A percentile compares a stretch with the other conserved stretches of the same genome.
Conservation (phyloP, 73 alveolate genomes). For the Tetrahymena thermophila region DNA sequence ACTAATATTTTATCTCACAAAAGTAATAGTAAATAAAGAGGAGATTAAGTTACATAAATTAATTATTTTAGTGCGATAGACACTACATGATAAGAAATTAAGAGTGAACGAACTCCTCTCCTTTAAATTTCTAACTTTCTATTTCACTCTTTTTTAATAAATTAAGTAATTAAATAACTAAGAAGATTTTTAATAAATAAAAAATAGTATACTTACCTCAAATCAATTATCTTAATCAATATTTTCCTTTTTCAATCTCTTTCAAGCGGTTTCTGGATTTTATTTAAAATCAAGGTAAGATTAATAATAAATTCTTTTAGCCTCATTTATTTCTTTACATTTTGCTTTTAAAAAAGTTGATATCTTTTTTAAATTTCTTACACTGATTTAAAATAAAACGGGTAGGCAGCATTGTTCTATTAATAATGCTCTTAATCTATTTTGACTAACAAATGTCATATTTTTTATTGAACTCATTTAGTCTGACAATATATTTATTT, state of each 20-base stretch:
- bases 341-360: background rate
- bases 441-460: background rate
- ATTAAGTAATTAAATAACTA: background rate
- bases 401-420: background rate
- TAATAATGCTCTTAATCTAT: background rate
- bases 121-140: background rate
- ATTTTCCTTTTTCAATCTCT: background rate
- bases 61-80: background rate
- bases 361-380: background rate
- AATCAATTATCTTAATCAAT: background rate
- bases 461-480: too few relatives aligned
- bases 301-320: background rate
- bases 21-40: background rate
- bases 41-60: background rate
- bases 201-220: background rate
- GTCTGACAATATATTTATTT: too few relatives aligned
- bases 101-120: background rate
- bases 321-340: background rate
- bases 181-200: background rate
- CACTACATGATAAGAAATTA: background rate
- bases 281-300: background rate
- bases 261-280: background rate
- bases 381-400: background rate
- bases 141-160: background rate
- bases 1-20: background rate